Conservation (phyloP, 2,329 filamentous ascomycete genomes). For the Nemania sp. region DNA sequence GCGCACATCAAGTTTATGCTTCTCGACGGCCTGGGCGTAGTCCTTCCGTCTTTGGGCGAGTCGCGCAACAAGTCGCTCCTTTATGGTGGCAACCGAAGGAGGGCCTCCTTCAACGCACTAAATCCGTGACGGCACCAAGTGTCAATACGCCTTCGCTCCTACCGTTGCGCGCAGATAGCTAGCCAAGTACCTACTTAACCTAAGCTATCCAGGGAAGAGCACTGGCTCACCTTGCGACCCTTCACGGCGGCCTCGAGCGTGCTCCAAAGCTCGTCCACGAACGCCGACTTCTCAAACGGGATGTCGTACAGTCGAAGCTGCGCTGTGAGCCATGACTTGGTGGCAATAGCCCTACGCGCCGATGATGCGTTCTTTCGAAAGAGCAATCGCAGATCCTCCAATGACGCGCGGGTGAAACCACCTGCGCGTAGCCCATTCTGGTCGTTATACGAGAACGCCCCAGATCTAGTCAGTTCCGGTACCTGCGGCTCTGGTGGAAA, state of each 20-base stretch:
- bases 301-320: constrained; percentile 31
- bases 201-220: neutral
- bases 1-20: constrained; percentile 26
- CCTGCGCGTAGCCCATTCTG: constrained; percentile 13
- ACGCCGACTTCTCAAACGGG: constrained; percentile 18
- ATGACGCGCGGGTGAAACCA: constrained; percentile 12
- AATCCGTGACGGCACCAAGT: neutral
- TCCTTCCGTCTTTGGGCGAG: constrained; percentile 9
- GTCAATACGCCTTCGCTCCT: neutral
- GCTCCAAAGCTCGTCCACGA: constrained; percentile 14
- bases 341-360: constrained; percentile 12
- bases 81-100: constrained; percentile 12
- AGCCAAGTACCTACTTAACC: too few relatives aligned
- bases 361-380: constrained; percentile 30
- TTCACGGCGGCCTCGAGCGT: constrained; percentile 27
- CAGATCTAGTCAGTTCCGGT: constrained; percentile 18
- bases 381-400: constrained; percentile 12
- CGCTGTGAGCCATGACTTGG: constrained; percentile 30
- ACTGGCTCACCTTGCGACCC: constrained; percentile 17
- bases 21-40: constrained; percentile 12
- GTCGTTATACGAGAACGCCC: constrained; percentile 25
- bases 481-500: constrained; percentile 22
- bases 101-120: constrained; percentile 32
- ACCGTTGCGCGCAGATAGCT: neutral
- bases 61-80: constrained; percentile 3